Base-by-base conservation (phyloP, 2,329 filamentous ascomycete species). In the Pseudodiploospora longispora region DNA sequence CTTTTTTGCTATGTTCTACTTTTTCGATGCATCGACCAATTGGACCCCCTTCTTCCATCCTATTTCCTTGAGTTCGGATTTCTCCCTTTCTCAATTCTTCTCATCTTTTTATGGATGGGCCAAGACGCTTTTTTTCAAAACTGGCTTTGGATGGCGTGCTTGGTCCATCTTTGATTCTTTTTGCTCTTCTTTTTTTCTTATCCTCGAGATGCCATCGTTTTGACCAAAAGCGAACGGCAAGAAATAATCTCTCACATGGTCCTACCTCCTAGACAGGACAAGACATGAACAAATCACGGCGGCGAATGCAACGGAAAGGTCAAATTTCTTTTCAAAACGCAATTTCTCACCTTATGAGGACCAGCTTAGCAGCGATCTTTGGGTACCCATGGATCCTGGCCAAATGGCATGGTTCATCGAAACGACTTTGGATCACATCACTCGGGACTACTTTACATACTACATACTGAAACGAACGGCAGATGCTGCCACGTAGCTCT, bases 401-500 rank as follows among this genome's bases (percentile, higher is more conserved):
- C 53, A 53, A 50, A 50, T 47, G 45, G 54, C 47, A 50, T 51
- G 51, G 55, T 59, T 57, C 54, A 56, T 56, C 53, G 48, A 51
- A 46, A 54, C 51, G 54, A 61, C 55, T 59, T 61, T 59, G 56
- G 55, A 58, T 60, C 57, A 59, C 53, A 57, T 59, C 58, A 57
- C 53, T 56, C 57, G 56, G 52, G 54, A 58, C 56, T 57, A 57
- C 55, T 48, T 19, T 54, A 59, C 54, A 44, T 55, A 56, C 55
- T 52, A 57, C 55, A 58, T 56, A 57, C 55, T 59, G 57, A 54
- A 59, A 63, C 57, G 56, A 59, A 59, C 44, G 57, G 62, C 53
- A 55, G 55, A 51, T 45, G 49, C 50, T 59, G 59, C 61, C 55
- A 61, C 56, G 50, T 62, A 58, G 59, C 57, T 62, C 62, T 61